Evolutionary conservation across 2,329 filamentous ascomycete species (phyloP).

Genomic region (Pseudocercospora fijiensis): DNA sequence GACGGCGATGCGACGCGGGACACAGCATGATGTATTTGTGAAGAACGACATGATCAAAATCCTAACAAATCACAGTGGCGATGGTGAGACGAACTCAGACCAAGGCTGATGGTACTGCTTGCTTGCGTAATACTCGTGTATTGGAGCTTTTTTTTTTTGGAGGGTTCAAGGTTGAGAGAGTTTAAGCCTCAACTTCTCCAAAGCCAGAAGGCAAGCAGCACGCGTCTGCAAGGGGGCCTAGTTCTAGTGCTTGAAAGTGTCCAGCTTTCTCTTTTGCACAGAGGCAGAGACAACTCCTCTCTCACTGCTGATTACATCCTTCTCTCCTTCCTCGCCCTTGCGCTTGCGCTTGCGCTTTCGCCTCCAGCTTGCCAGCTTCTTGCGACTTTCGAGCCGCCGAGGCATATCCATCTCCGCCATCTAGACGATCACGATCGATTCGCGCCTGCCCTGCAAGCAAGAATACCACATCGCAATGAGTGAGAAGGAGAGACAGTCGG

Average conservation of each 20-base stretch:
- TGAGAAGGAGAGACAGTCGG: conserved; percentile 81
- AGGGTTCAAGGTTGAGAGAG: neutral
- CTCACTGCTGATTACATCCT: neutral
- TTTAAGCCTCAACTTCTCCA: neutral
- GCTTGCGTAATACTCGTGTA: neutral
- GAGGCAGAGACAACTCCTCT: neutral
- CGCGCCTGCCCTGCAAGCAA: neutral
- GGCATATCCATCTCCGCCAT: neutral
- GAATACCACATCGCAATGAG: conserved; percentile 56
- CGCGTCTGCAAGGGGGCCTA: neutral
- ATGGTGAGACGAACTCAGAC: neutral
- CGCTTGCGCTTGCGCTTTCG: neutral
- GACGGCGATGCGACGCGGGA: neutral
- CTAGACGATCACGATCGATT: neutral
- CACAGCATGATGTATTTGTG: neutral
- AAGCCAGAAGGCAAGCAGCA: neutral
- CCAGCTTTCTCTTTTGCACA: neutral
- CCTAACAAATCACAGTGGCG: neutral
- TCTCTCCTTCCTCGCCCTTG: neutral
- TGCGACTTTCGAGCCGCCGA: neutral
- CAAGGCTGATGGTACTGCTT: neutral
- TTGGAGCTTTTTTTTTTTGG: neutral
- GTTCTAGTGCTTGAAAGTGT: neutral
- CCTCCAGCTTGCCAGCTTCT: neutral
- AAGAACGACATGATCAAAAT: neutral